A percentile compares a stretch with the other conserved stretches of the same genome.
phyloP scores from a whole-genome alignment of 2,329 filamentous ascomycete genomes.

The Fusarium zealandicum region DNA sequence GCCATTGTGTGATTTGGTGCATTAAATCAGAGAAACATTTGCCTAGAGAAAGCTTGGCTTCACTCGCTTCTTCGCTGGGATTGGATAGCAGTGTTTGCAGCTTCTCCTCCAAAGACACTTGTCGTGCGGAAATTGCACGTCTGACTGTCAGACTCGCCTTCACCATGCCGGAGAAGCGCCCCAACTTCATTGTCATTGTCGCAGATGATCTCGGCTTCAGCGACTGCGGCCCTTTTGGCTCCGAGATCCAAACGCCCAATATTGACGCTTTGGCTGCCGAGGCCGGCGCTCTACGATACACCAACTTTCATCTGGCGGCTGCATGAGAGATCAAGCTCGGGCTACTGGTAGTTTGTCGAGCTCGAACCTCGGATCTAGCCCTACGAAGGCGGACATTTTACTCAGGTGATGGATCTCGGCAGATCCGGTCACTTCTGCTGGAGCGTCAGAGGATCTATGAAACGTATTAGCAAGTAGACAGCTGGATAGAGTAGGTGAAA shows the following conservation, averaged over 20 bases:
- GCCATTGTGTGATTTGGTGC: too few relatives aligned
- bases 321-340: too few relatives aligned
- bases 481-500: neutral
- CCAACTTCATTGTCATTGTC: constrained; percentile 47
- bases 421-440: constrained; percentile 3
- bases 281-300: constrained; percentile 50
- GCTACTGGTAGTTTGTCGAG: too few relatives aligned
- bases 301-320: too few relatives aligned
- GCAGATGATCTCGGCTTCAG: constrained; percentile 47
- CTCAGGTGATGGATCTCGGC: neutral
- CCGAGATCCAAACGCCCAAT: constrained; percentile 45
- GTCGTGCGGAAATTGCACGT: too few relatives aligned
- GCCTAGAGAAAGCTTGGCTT: too few relatives aligned
- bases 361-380: neutral
- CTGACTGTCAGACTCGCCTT: too few relatives aligned
- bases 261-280: constrained; percentile 48
- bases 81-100: too few relatives aligned
- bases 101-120: too few relatives aligned
- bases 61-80: too few relatives aligned
- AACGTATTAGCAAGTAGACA: neutral
- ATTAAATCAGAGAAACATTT: too few relatives aligned
- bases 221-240: constrained; percentile 43
- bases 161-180: constrained; percentile 31
- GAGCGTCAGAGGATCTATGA: neutral
- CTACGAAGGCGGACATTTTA: neutral